Base-by-base conservation (phyloP, 495 filamentous ascomycete genomes). In the Xylona heveae region DNA sequence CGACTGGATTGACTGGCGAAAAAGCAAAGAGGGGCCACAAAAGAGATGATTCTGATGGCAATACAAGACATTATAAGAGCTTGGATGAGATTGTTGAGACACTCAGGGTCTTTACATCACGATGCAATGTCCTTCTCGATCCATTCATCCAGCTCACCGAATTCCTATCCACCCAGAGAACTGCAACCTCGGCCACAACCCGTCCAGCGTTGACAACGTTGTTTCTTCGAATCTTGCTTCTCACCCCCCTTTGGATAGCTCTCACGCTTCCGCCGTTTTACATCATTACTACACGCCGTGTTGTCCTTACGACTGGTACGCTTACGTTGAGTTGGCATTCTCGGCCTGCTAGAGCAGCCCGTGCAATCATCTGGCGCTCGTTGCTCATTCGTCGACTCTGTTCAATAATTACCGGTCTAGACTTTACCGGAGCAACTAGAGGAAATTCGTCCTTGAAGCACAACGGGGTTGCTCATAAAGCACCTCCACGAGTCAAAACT, bases 81-180 rank as follows among this genome's bases (percentile, higher is more conserved):
- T 57, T 99, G 24, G 88, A 99, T 42, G 88, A 95, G 55, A 95
- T 99, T 37, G 76, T 99, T 30, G 83, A 93, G 40, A 84, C 78
- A 0, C 56, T 99, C 38, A 76, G 75, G 47, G 66, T 72, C 16
- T 83, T 99, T 44, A 95, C 82, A 2, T 72, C 70, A 3, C 61
- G 88, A 27, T 91, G 90, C 53, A 91, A 91, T 51, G 73, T 93
- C 22, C 59, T 99, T 6, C 63, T 94, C 13, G 83, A 92, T 39
- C 88, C 88, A 3, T 62, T 92, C 24, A 59, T 90, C 19, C 68
- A 76, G 38, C 57, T 97, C 38, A 93, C 85, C 30, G 81, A 92
- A 47, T 93, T 91, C 48, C 62, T 99, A 12, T 91, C 81, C 14
- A 93, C 83, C 0, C 81, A 93, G 39, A 64, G 75, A 25, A 91